Evolutionary conservation across 331 rosid genomes (phyloP).

Genomic region (Pyrus hybrid): DNA sequence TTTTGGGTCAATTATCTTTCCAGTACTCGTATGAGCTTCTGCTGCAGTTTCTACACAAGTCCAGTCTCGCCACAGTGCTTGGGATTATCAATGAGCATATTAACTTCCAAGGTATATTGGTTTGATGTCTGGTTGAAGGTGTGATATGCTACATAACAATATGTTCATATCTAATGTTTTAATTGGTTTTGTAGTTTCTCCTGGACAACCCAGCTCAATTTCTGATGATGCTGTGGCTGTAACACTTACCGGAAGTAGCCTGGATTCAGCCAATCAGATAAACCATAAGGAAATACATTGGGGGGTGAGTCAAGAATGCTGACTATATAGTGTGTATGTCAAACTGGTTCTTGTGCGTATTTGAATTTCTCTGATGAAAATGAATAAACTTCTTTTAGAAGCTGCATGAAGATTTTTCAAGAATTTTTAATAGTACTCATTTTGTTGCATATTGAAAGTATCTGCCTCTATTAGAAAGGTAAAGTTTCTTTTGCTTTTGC

Average conservation of each 20-base stretch:
- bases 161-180: not conserved
- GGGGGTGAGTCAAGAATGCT: constrained; percentile 66
- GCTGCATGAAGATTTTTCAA: not conserved
- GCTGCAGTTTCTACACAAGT: constrained; percentile 77
- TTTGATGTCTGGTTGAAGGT: constrained; percentile 12
- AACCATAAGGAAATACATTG: constrained; percentile 87
- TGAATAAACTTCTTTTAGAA: not conserved
- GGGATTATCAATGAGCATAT: constrained; percentile 91
- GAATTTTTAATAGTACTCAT: not conserved
- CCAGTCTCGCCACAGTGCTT: constrained; percentile 76
- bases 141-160: constrained; percentile 2
- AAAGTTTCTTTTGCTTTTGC: not conserved
- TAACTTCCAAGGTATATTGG: constrained; percentile 70
- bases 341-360: not conserved
- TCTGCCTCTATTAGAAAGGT: not conserved
- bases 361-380: not conserved
- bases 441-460: not conserved
- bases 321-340: not conserved
- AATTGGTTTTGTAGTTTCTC: constrained; percentile 49
- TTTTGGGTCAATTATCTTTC: constrained; percentile 15
- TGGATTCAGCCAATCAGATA: constrained; percentile 71
- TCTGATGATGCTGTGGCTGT: constrained; percentile 85
- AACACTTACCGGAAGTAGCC: constrained; percentile 77
- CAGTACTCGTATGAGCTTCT: constrained; percentile 93
- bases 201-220: constrained; percentile 79